These are phyloP conservation scores for Backusella liffmaniae DNA, from an alignment of 192 early-diverging fungal genomes.

Conservation along the genomic window DNA sequence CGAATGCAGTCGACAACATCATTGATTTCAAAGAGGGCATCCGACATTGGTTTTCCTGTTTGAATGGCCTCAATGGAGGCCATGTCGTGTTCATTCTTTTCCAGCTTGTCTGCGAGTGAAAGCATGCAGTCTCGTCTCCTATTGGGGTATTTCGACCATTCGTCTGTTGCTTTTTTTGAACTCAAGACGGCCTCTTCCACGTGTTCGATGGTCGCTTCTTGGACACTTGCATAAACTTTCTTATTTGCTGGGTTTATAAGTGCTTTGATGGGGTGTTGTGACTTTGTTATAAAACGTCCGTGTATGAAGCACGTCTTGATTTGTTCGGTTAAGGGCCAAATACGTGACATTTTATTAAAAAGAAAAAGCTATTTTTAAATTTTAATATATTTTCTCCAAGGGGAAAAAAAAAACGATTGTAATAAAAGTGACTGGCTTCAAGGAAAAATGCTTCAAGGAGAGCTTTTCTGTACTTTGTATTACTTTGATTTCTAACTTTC, in stretches of 20 bases:
- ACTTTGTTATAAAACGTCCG: neutral
- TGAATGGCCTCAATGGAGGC: constrained; percentile 48
- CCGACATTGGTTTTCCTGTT: constrained; percentile 52
- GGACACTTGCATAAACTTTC: neutral
- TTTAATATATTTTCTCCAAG: neutral
- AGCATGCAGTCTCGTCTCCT: constrained; percentile 47
- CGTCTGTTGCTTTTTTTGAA: neutral
- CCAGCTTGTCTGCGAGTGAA: constrained; percentile 39
- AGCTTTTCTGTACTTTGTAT: neutral
- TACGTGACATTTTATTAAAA: constrained; percentile 2
- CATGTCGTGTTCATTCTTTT: constrained; percentile 37
- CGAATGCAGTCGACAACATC: constrained; percentile 63
- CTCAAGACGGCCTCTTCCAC: constrained; percentile 6
- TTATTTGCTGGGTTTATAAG: neutral
- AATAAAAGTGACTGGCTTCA: neutral
- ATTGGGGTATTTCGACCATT: constrained; percentile 6
- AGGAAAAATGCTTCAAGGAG: neutral
- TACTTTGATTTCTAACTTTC: neutral
- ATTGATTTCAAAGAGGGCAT: constrained; percentile 47
- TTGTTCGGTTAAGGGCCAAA: constrained; percentile 8
- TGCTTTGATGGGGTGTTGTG: neutral
- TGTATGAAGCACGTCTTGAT: constrained; percentile 2
- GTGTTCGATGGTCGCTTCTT: constrained; percentile 13
- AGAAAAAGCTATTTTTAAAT: neutral
- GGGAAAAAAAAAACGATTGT: neutral